These are phyloP conservation scores for Waltiozyma sp. DNA, from an alignment of 1,139 yeast genomes.

Conservation along the genomic window DNA sequence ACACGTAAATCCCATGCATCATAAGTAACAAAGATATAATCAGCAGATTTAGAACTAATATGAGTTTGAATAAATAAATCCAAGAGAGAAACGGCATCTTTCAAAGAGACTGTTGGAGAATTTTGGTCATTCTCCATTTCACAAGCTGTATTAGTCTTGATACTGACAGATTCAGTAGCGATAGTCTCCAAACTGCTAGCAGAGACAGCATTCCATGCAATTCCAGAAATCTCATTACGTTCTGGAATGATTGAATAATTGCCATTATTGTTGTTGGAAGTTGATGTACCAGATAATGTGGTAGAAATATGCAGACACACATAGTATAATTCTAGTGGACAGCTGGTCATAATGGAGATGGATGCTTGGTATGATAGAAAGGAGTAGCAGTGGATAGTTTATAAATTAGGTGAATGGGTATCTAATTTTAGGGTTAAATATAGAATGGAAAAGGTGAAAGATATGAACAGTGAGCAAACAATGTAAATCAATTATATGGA, in stretches of 20 bases:
- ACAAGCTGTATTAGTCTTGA: constrained; percentile 50
- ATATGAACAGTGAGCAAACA: no score
- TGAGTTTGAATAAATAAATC: constrained; percentile 38
- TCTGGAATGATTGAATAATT: constrained; percentile 35
- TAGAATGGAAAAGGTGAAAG: no score
- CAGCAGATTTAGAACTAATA: constrained; percentile 32
- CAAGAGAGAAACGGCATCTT: constrained; percentile 47
- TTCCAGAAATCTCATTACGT: constrained; percentile 52
- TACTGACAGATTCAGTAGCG: constrained; percentile 33
- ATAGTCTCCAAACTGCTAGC: constrained; percentile 27
- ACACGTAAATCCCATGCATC: constrained; percentile 65
- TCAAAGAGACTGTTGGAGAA: constrained; percentile 29
- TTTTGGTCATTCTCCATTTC: no score
- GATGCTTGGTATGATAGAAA: no score
- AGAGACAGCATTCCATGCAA: constrained; percentile 44
- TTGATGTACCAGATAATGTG: neutral
- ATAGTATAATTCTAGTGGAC: neutral
- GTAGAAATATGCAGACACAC: neutral
- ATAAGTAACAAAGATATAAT: constrained; percentile 58
- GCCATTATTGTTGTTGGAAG: neutral
- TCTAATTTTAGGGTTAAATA: no score
- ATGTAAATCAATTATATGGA: no score
- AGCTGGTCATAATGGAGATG: neutral
- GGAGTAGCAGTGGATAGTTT: no score
- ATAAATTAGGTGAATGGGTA: no score